Percentiles rank a stretch among this genome's conserved stretches.
Conservation (phyloP, 108 stramenopile species). For the Pseudonitzschia multiseries region DNA sequence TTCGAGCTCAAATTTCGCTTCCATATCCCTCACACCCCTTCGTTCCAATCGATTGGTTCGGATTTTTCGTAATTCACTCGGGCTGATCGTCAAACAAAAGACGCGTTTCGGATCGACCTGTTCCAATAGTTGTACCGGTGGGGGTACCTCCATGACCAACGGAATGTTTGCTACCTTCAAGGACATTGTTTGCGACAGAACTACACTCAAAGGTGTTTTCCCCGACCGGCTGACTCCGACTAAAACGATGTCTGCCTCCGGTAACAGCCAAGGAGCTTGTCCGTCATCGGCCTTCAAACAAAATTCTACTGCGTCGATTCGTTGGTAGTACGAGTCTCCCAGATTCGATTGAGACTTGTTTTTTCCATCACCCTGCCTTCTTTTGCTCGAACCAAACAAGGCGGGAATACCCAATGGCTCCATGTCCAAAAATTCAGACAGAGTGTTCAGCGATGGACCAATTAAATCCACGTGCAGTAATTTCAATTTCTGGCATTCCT, state of each 20-base stretch:
- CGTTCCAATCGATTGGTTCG: constrained; percentile 38
- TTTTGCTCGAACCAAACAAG: background rate
- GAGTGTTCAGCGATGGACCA: constrained; percentile 35
- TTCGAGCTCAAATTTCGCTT: constrained; percentile 3
- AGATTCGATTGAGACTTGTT: constrained; percentile 14
- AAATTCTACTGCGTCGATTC: constrained; percentile 53
- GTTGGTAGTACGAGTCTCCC: constrained; percentile 40
- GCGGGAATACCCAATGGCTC: constrained; percentile 39
- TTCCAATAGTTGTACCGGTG: constrained; percentile 40
- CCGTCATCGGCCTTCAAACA: constrained; percentile 50
- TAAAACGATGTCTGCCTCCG: constrained; percentile 46
- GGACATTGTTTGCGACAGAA: constrained; percentile 43
- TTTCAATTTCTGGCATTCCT: constrained; percentile 20
- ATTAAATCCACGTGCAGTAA: constrained; percentile 42
- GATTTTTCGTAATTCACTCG: constrained; percentile 39
- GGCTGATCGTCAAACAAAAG: constrained; percentile 41
- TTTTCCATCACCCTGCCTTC: background rate
- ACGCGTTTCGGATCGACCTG: constrained; percentile 38
- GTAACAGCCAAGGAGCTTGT: constrained; percentile 32
- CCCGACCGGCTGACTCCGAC: constrained; percentile 47
- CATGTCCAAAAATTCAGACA: constrained; percentile 31
- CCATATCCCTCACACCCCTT: constrained; percentile 15
- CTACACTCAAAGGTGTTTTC: constrained; percentile 47
- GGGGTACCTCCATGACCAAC: constrained; percentile 47
- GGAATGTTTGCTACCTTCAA: constrained; percentile 57